Percentiles rank a stretch among this genome's conserved stretches.
Conservation (phyloP, 495 filamentous ascomycete species). For the Neurospora sp. region DNA sequence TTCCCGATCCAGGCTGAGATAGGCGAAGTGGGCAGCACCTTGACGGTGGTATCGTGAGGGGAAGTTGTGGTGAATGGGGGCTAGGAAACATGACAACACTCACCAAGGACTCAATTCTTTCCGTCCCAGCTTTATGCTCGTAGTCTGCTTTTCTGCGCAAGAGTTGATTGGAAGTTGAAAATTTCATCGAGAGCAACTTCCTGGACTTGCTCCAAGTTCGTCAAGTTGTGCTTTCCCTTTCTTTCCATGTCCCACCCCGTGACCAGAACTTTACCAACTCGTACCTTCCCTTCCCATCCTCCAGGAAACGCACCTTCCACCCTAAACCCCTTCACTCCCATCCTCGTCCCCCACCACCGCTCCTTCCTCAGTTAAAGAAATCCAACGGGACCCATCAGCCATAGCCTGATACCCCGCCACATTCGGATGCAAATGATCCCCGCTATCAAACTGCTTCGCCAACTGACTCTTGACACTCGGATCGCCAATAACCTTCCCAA, state of each 20-base stretch:
- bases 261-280: not conserved
- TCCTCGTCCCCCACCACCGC: not conserved
- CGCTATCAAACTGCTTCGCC: slow-evolving; percentile 46
- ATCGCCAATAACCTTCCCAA: slow-evolving; percentile 48
- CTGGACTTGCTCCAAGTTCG: not conserved
- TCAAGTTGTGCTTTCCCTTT: not conserved
- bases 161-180: not conserved
- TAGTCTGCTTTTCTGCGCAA: not conserved
- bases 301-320: not conserved
- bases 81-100: not conserved
- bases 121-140: not conserved
- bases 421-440: slow-evolving; percentile 65
- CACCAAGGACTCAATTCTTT: not conserved
- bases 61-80: not conserved
- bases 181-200: not conserved
- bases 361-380: slow-evolving; percentile 30
- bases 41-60: not conserved
- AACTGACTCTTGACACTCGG: slow-evolving; percentile 34
- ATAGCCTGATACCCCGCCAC: slow-evolving; percentile 52
- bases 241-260: not conserved
- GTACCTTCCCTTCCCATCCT: not conserved
- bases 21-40: not conserved
- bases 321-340: not conserved
- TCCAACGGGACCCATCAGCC: slow-evolving; percentile 47
- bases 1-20: not conserved